Evolutionary conservation across 306 rosid genomes (phyloP), one percentile per base, ranked within the genome.

Genomic region (Malus asiatica): DNA sequence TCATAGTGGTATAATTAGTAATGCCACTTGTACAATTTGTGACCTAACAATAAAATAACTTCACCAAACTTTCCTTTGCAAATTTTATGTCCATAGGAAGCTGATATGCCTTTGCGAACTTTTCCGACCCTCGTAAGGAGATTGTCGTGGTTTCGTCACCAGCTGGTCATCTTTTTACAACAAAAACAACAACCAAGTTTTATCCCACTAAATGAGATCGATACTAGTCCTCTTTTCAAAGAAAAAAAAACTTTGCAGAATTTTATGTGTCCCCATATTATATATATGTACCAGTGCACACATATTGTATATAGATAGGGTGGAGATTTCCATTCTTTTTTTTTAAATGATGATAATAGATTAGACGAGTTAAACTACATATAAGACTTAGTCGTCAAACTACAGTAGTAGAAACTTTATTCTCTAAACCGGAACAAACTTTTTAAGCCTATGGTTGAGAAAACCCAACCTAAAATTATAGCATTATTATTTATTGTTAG

Each of bases 1-100:
- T 76, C 68, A 4, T 70, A 67, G 83, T 78, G 80, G 58, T 74
- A 63, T 66, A 46, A 76, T 71, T 71, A 73, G 71, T 55, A 53
- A 58, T 77, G 40, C 65, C 70, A 58, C 71, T 52, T 40, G 58
- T 53, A 73, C 19, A 72, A 64, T 40, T 18, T 72, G 53, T 33
- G 27, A 65, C 77, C 60, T 68, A 61, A 70, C 65, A 23, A 42
- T 23, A 65, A 33, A 42, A 75, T 9, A 25, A 13, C 4, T 75
- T 75, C 59, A 42, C 45, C 76, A 30, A 73, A 60, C 68, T 73
- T 23, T 11, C 4, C 40, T 73, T 23, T 11, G 12, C 57, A 57
- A 13, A 14, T 35, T 35, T 35, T 22, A 13, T 13, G 66, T 22
- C 14, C 2, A 62, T 27, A 1, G 2, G 2, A 38, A 38, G 10